phyloP scores from a whole-genome alignment of 2,329 filamentous ascomycete species.

The Allantophomopsis lycopodina region DNA sequence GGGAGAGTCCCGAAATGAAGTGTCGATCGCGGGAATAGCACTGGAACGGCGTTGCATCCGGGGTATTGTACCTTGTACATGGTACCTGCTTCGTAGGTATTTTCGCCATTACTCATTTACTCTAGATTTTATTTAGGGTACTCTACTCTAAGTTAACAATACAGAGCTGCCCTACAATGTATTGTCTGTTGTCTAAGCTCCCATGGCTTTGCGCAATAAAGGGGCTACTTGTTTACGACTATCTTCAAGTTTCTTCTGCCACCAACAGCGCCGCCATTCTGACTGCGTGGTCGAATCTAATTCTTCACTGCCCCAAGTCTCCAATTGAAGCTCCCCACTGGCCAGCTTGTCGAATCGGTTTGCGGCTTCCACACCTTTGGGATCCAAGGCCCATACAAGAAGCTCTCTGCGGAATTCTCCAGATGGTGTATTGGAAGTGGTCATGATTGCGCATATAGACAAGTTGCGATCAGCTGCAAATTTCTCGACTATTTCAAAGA shows the following conservation, averaged over 20 bases:
- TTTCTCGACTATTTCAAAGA: conserved; percentile 32
- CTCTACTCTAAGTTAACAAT: no score
- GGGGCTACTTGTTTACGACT: conserved; percentile 60
- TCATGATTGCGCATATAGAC: conserved; percentile 57
- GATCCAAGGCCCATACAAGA: conserved; percentile 48
- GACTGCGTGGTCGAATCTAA: conserved; percentile 26
- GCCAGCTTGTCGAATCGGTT: conserved; percentile 36
- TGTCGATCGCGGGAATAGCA: no score
- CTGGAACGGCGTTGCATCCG: no score
- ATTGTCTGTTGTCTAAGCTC: not conserved
- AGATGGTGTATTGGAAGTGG: conserved; percentile 34
- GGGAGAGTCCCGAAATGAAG: no score
- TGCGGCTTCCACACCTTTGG: conserved; percentile 32
- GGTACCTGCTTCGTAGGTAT: no score
- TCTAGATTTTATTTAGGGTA: no score
- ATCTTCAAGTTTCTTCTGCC: conserved; percentile 44
- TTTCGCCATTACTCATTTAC: no score
- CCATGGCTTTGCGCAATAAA: conserved; percentile 43
- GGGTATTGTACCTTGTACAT: no score
- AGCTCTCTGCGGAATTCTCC: conserved; percentile 51
- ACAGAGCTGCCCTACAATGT: no score
- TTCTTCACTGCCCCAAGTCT: conserved; percentile 33
- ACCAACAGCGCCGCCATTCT: conserved; percentile 48
- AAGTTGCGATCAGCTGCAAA: conserved; percentile 44
- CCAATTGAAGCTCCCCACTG: conserved; percentile 37